Evolutionary conservation across 2,329 filamentous ascomycete species (phyloP).

Genomic region (Aspergillus sp.): DNA sequence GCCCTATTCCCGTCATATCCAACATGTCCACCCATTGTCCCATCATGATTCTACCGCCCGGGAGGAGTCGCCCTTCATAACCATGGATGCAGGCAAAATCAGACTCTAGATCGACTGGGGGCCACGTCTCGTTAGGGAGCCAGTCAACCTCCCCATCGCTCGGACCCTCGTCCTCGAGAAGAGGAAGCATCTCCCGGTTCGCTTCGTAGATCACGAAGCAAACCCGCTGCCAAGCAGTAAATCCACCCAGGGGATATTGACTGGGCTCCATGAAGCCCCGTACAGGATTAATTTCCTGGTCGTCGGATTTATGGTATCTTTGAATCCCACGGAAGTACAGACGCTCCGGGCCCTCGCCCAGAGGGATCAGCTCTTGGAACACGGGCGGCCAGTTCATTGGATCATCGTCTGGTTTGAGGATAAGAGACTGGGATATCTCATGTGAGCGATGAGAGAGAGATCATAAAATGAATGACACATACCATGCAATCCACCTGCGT

Average conservation of each 20-base stretch:
- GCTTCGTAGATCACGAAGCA: slow-evolving; percentile 36
- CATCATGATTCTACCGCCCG: slow-evolving; percentile 48
- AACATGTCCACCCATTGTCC: slow-evolving; percentile 46
- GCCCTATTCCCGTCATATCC: slow-evolving; percentile 21
- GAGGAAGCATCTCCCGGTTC: slow-evolving; percentile 16
- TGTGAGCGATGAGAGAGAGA: background rate
- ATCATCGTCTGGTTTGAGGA: slow-evolving; percentile 15
- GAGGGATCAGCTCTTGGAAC: slow-evolving; percentile 24
- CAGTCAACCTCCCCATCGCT: background rate
- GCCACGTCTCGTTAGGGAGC: slow-evolving; percentile 16
- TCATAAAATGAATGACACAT: slow-evolving; percentile 4
- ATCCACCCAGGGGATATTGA: slow-evolving; percentile 21
- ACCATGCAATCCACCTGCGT: slow-evolving; percentile 25
- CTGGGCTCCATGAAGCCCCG: slow-evolving; percentile 38
- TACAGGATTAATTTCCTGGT: slow-evolving; percentile 16
- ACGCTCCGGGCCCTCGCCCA: slow-evolving; percentile 2
- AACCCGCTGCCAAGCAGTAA: slow-evolving; percentile 38
- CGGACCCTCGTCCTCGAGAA: slow-evolving; percentile 14
- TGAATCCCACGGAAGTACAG: slow-evolving; percentile 28
- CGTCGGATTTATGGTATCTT: slow-evolving; percentile 10
- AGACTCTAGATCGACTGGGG: slow-evolving; percentile 10
- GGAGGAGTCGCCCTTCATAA: slow-evolving; percentile 50
- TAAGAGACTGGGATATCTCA: slow-evolving; percentile 22
- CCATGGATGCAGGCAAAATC: slow-evolving; percentile 39
- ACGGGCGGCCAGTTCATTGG: slow-evolving; percentile 27